Evolutionary conservation across 2,329 filamentous ascomycete species (phyloP), one percentile per base, ranked within the genome.

Genomic region (Trichoderma arundinaceum): DNA sequence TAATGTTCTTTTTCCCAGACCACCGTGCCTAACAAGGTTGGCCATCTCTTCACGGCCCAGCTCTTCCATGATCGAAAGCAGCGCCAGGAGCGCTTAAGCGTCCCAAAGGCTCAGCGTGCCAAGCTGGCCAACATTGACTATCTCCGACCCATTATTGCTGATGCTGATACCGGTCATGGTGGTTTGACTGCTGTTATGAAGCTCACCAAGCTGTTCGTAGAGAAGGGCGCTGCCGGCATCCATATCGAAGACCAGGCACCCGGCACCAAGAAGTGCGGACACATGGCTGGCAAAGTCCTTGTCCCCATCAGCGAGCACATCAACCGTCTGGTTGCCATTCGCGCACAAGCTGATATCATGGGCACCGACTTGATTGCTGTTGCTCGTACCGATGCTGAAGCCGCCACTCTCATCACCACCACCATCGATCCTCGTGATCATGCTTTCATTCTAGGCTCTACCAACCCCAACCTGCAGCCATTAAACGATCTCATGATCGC

Each of bases 51-150:
- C 88, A 94, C 96, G 88, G 94, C 95, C 13, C 95, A 99, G 81
- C 89, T 98, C 65, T 99, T 99, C 90, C 95, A 99, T 82, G 95
- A 99, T 85, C 92, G 95, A 75, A 99, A 99, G 82, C 95, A 99
- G 82, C 90, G 95, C 70, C 93, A 98, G 79, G 95, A 98, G 80
- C 92, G 95, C 67, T 82, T 98, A 60, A 90, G 87, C 69, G 89
- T 85, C 7, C 87, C 93, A 33, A 90, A 90, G 76, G 82, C 85
- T 28, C 84, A 93, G 75, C 92, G 95, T 65, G 80, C 82, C 71
- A 89, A 88, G 68, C 81, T 95, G 58, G 82, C 90, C 68, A 95
- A 96, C 78, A 83, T 93, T 74, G 95, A 99, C 82, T 99, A 95
- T 81, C 88, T 99, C 54, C 90, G 95, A 19, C 95, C 95, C 68